These are phyloP conservation scores for Colletotrichum spinosum DNA, from an alignment of 2,329 filamentous ascomycete species.

Conservation along the genomic window DNA sequence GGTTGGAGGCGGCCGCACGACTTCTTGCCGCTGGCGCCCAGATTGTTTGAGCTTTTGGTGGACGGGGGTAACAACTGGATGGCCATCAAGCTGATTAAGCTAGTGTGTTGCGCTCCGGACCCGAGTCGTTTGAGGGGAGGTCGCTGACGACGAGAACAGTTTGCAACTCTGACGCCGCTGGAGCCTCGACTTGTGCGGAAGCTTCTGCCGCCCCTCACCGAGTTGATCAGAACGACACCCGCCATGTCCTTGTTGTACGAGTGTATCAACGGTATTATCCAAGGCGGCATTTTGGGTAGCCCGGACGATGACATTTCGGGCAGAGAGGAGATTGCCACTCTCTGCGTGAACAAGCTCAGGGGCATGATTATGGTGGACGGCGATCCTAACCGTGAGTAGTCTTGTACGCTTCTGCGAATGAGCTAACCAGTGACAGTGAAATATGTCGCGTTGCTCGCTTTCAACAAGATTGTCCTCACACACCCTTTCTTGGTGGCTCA, in stretches of 20 bases:
- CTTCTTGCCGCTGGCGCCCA: slow-evolving; percentile 90
- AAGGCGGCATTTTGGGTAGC: slow-evolving; percentile 91
- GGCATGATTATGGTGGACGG: slow-evolving; percentile 95
- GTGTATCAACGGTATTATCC: slow-evolving; percentile 98
- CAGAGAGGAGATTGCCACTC: slow-evolving; percentile 88
- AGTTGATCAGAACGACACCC: slow-evolving; percentile 92
- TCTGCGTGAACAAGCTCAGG: slow-evolving; percentile 92
- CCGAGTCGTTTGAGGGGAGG: not conserved
- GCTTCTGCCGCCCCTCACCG: slow-evolving; percentile 88
- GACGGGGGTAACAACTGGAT: slow-evolving; percentile 99
- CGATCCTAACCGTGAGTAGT: slow-evolving; percentile 85
- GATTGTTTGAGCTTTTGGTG: slow-evolving; percentile 91
- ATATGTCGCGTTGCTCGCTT: slow-evolving; percentile 95
- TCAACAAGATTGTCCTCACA: slow-evolving; percentile 92
- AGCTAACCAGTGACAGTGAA: slow-evolving; percentile 70
- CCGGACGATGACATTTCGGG: slow-evolving; percentile 79
- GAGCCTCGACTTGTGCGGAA: slow-evolving; percentile 94
- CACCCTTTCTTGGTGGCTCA: slow-evolving; percentile 90
- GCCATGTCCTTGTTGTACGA: slow-evolving; percentile 99
- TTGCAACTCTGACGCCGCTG: slow-evolving; percentile 91
- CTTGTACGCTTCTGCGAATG: too few species aligned
- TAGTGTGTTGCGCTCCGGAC: slow-evolving; percentile 65
- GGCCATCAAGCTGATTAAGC: slow-evolving; percentile 98
- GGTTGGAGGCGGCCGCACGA: slow-evolving; percentile 95
- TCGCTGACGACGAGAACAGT: slow-evolving; percentile 62